Evolutionary conservation across 192 early-diverging fungal species (phyloP), one percentile per base, ranked within the genome.

Genomic region (Coemansia furcata): DNA sequence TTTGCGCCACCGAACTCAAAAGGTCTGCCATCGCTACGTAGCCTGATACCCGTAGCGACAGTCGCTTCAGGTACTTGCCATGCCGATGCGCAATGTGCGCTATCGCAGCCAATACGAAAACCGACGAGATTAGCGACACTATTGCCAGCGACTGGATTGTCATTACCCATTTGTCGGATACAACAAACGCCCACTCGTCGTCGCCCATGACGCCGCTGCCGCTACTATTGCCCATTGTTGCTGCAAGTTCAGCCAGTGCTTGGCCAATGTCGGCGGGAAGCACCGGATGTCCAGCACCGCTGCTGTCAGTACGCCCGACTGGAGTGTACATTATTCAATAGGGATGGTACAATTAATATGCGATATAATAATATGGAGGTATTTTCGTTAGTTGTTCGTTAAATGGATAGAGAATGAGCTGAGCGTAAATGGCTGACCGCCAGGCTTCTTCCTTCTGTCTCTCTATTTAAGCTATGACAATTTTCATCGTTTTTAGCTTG

Each of bases 31-130:
- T 0, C 1, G 78, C 78, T 2, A 81, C 67, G 40, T 67, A 76
- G 4, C 66, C 73, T 0, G 78, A 81, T 0, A 81, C 49, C 15
- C 70, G 73, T 2, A 81, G 39, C n/a, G 78, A 81, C 3, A 81
- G 55, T 2, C 78, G 73, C 19, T 52, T 12, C 0, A 81, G 52
- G 65, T 73, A 76, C 55, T 69, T 68, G 21, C 65, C 36, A 61
- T 76, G 70, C 10, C 64, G 33, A 6, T 19, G 5, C 8, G 58
- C 38, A 15, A 81, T 55, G 60, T 68, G 64, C 2, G 23, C 26
- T 30, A 75, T 63, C 30, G 50, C 29, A 1, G 32, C 6, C 2
- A 76, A 32, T 0, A 81, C 78, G 2, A 40, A 21, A 0, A 67
- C 37, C 0, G 78, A 81, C 1, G 67, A 68, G 6, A 69, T 49